Percentiles rank a stretch among this genome's conserved stretches.
phyloP scores from a whole-genome alignment of 2,329 filamentous ascomycete species.

The Pseudogymnoascus sp. region DNA sequence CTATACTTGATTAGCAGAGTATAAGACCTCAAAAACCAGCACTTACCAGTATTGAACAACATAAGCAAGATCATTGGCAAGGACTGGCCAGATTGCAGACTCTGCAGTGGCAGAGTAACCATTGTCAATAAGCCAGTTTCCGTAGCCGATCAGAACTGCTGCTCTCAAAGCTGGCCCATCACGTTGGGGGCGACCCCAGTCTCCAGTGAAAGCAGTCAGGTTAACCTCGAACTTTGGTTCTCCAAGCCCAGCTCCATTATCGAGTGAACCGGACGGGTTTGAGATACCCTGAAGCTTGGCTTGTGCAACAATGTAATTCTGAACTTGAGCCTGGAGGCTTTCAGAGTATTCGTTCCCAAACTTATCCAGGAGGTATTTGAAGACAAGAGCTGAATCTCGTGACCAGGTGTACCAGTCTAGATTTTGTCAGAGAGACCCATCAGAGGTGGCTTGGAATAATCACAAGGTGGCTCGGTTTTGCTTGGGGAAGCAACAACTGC shows the following conservation, averaged over 20 bases:
- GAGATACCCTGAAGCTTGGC: constrained; percentile 47
- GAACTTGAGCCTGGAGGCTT: constrained; percentile 44
- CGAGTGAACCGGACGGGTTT: constrained; percentile 45
- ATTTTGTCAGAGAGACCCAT: constrained; percentile 12
- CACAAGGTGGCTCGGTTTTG: constrained; percentile 47
- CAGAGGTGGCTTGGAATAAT: constrained; percentile 24
- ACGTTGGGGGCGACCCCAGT: constrained; percentile 71
- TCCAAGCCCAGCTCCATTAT: constrained; percentile 45
- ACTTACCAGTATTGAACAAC: constrained; percentile 60
- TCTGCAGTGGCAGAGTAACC: constrained; percentile 40
- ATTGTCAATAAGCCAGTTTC: constrained; percentile 62
- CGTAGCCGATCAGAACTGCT: constrained; percentile 64
- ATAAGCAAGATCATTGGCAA: constrained; percentile 69
- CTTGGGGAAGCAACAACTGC: constrained; percentile 51
- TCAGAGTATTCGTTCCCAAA: constrained; percentile 48
- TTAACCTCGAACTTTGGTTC: constrained; percentile 69
- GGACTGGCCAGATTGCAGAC: constrained; percentile 61
- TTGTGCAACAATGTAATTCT: constrained; percentile 62
- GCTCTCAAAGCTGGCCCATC: constrained; percentile 73
- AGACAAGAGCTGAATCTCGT: constrained; percentile 62
- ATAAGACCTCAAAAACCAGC: neutral
- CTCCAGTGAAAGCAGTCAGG: constrained; percentile 51
- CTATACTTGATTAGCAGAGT: constrained; percentile 15
- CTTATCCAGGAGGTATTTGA: constrained; percentile 61
- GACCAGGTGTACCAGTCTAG: constrained; percentile 78